Evolutionary conservation across 2,329 filamentous ascomycete genomes (phyloP).

Genomic region (Penicillium hordei): DNA sequence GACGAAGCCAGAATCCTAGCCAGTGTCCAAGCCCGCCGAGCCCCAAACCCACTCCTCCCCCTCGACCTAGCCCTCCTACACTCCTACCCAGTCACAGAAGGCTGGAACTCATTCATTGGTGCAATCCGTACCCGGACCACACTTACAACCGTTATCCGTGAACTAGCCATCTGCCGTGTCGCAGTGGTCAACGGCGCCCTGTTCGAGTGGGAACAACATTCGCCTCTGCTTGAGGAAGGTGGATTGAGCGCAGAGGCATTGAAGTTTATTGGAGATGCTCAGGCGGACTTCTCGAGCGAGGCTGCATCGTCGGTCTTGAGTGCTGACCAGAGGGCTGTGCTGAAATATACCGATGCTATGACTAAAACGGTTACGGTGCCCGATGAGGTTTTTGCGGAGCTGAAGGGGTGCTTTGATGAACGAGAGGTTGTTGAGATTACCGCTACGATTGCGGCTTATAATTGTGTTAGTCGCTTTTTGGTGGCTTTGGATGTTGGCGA

Average conservation of each 20-base stretch:
- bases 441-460: slow-evolving; percentile 75
- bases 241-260: slow-evolving; percentile 55
- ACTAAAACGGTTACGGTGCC: slow-evolving; percentile 69
- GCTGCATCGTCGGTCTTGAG: slow-evolving; percentile 45
- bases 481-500: slow-evolving; percentile 70
- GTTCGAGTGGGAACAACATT: slow-evolving; percentile 83
- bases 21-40: slow-evolving; percentile 53
- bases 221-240: slow-evolving; percentile 64
- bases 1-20: slow-evolving; percentile 53
- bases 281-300: slow-evolving; percentile 31
- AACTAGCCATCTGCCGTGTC: slow-evolving; percentile 78
- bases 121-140: slow-evolving; percentile 56
- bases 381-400: slow-evolving; percentile 64
- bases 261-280: slow-evolving; percentile 32
- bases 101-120: slow-evolving; percentile 60
- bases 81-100: slow-evolving; percentile 56
- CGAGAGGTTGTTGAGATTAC: slow-evolving; percentile 79
- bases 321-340: slow-evolving; percentile 64
- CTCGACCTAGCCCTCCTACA: slow-evolving; percentile 57
- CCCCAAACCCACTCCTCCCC: slow-evolving; percentile 51
- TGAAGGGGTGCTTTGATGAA: slow-evolving; percentile 65
- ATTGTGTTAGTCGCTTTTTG: slow-evolving; percentile 80
- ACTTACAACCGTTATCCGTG: slow-evolving; percentile 57
- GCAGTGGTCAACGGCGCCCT: slow-evolving; percentile 77
- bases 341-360: slow-evolving; percentile 80